These are phyloP conservation scores for Hypoxylon cercidicola DNA, from an alignment of 495 filamentous ascomycete genomes.

Conservation along the genomic window DNA sequence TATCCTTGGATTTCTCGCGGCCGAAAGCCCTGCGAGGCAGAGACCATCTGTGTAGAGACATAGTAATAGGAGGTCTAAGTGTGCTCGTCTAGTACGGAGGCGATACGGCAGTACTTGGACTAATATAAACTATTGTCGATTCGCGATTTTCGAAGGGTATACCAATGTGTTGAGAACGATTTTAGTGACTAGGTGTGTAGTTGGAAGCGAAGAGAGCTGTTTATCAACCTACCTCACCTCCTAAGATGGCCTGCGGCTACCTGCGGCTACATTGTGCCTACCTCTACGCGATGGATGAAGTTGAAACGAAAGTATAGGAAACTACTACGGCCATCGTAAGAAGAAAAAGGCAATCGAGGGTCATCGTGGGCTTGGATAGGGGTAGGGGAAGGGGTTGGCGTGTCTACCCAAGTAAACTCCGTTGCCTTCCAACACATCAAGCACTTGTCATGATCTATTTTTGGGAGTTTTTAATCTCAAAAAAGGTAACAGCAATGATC, in stretches of 20 bases:
- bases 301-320: background rate
- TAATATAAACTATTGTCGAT: slow-evolving; percentile 15
- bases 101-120: slow-evolving; percentile 13
- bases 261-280: background rate
- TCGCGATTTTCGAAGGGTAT: slow-evolving; percentile 16
- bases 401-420: too few relatives aligned
- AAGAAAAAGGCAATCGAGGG: too few relatives aligned
- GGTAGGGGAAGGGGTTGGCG: too few relatives aligned
- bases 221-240: background rate
- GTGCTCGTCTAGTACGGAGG: slow-evolving; percentile 20
- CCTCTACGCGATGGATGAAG: background rate
- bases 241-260: background rate
- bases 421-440: too few relatives aligned
- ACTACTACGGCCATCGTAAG: background rate
- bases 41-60: slow-evolving; percentile 46
- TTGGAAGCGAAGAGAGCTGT: slow-evolving; percentile 7
- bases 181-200: slow-evolving; percentile 8
- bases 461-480: too few relatives aligned
- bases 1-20: slow-evolving; percentile 34
- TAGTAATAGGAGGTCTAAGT: slow-evolving; percentile 23
- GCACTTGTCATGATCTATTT: too few relatives aligned
- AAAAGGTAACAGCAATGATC: too few relatives aligned
- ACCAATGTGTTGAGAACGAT: slow-evolving; percentile 14
- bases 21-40: slow-evolving; percentile 38
- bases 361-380: too few relatives aligned